These are phyloP conservation scores for Onygenales sp. DNA, from an alignment of 2,329 filamentous ascomycete genomes.

Conservation along the genomic window DNA sequence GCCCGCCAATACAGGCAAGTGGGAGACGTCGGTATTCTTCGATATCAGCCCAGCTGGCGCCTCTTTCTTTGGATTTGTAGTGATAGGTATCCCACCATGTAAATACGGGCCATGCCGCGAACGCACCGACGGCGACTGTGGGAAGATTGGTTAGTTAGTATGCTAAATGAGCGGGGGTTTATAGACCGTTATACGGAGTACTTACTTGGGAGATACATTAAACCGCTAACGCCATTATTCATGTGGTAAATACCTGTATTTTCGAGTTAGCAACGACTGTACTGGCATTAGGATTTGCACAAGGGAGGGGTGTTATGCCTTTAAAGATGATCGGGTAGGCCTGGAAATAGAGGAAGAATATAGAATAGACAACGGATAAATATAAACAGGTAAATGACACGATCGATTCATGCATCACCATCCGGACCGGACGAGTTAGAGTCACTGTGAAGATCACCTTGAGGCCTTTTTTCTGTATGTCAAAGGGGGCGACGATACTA, in stretches of 20 bases:
- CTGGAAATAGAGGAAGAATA: conserved; percentile 12
- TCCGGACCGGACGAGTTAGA: conserved; percentile 15
- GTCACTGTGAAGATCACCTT: conserved; percentile 13
- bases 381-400: conserved; percentile 19
- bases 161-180: background rate
- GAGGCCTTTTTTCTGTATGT: conserved; percentile 9
- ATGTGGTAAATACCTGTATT: conserved; percentile 12
- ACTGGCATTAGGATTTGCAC: background rate
- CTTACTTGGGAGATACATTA: conserved; percentile 13
- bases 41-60: conserved; percentile 46
- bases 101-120: conserved; percentile 53
- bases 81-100: conserved; percentile 57
- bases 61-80: conserved; percentile 39
- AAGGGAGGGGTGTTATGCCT: conserved; percentile 4
- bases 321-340: conserved; percentile 14
- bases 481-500: conserved; percentile 11
- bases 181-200: background rate
- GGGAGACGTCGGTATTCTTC: conserved; percentile 55
- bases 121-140: conserved; percentile 50
- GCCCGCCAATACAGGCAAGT: conserved; percentile 61
- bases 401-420: conserved; percentile 18
- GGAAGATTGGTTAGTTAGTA: background rate
- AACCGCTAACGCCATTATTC: conserved; percentile 8
- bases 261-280: background rate
- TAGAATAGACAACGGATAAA: conserved; percentile 17